These are phyloP conservation scores for Suillus placidus DNA, from an alignment of 768 basidiomycete species.

Conservation along the genomic window DNA sequence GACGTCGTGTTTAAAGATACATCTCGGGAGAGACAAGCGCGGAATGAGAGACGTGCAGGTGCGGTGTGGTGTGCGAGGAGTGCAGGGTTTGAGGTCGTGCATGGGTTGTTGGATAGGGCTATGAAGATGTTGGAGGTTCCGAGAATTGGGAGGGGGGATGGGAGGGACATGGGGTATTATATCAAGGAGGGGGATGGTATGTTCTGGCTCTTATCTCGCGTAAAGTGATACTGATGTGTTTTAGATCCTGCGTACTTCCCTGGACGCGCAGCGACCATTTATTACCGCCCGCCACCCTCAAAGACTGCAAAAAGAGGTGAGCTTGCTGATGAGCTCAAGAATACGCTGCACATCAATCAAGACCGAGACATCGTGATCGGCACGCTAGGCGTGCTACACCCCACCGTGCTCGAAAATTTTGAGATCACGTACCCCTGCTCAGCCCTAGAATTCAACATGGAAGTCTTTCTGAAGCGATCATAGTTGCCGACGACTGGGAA, in stretches of 20 bases:
- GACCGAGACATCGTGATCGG: slow-evolving; percentile 76
- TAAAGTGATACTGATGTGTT: slow-evolving; percentile 10
- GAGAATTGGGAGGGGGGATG: slow-evolving; percentile 62
- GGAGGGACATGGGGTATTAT: slow-evolving; percentile 82
- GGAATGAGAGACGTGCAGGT: slow-evolving; percentile 86
- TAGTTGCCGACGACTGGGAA: slow-evolving; percentile 6
- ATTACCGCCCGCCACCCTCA: slow-evolving; percentile 62
- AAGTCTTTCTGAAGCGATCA: slow-evolving; percentile 83
- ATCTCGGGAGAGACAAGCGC: slow-evolving; percentile 75
- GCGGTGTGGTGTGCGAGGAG: slow-evolving; percentile 97
- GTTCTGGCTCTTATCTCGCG: slow-evolving; percentile 24
- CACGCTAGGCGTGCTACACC: slow-evolving; percentile 91
- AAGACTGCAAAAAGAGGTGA: slow-evolving; percentile 12
- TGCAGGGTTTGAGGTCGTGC: slow-evolving; percentile 95
- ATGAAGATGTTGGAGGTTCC: slow-evolving; percentile 97
- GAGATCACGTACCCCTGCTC: slow-evolving; percentile 96
- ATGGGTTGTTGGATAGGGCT: slow-evolving; percentile 90
- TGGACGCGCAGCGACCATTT: slow-evolving; percentile 90
- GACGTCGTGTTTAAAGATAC: slow-evolving; percentile 92
- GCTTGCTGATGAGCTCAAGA: slow-evolving; percentile 46
- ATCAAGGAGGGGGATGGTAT: slow-evolving; percentile 83
- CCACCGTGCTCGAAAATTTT: slow-evolving; percentile 87
- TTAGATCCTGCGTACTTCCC: slow-evolving; percentile 94
- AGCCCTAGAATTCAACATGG: slow-evolving; percentile 89
- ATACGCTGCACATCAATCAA: slow-evolving; percentile 37